phyloP scores from a whole-genome alignment of 352 stramenopile genomes.

The Phytophthora kernoviae region DNA sequence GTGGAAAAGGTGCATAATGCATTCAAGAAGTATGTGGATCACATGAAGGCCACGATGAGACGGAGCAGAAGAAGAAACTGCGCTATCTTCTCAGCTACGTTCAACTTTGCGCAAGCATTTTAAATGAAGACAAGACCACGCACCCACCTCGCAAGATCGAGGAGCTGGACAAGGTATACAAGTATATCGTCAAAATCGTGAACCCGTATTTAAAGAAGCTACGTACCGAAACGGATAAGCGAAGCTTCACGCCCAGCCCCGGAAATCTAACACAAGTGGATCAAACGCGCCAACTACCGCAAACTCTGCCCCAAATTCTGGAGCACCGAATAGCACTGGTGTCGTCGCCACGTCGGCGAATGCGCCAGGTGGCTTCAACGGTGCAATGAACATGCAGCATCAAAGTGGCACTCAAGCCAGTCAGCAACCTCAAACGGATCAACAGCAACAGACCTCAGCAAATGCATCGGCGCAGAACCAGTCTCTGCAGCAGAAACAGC shows the following conservation, averaged over 20 bases:
- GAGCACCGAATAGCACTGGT: constrained; percentile 16
- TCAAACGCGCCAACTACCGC: constrained; percentile 16
- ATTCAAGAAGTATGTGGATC: constrained; percentile 89
- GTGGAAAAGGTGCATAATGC: constrained; percentile 87
- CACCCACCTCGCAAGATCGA: constrained; percentile 77
- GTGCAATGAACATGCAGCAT: constrained; percentile 34
- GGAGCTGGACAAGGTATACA: constrained; percentile 88
- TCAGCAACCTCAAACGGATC: constrained; percentile 7
- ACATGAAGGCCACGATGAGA: constrained; percentile 88
- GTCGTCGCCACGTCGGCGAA: constrained; percentile 7
- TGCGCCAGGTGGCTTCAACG: constrained; percentile 22
- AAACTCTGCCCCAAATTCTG: constrained; percentile 23
- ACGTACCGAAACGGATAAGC: constrained; percentile 78
- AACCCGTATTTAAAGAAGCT: constrained; percentile 89
- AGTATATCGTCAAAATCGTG: constrained; percentile 90
- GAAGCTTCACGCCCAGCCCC: constrained; percentile 41
- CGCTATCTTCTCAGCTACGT: constrained; percentile 85
- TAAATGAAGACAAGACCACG: constrained; percentile 80
- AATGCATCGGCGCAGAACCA: constrained; percentile 21
- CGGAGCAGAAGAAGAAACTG: constrained; percentile 88
- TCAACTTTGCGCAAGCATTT: constrained; percentile 75
- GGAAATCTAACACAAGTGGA: constrained; percentile 27
- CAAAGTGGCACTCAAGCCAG: constrained; percentile 37
- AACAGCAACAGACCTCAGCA: constrained; percentile 1
- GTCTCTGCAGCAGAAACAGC: constrained; percentile 48